These are phyloP conservation scores for Phtheirospermum japonicum DNA, from an alignment of 257 asterid genomes.

Conservation along the genomic window DNA sequence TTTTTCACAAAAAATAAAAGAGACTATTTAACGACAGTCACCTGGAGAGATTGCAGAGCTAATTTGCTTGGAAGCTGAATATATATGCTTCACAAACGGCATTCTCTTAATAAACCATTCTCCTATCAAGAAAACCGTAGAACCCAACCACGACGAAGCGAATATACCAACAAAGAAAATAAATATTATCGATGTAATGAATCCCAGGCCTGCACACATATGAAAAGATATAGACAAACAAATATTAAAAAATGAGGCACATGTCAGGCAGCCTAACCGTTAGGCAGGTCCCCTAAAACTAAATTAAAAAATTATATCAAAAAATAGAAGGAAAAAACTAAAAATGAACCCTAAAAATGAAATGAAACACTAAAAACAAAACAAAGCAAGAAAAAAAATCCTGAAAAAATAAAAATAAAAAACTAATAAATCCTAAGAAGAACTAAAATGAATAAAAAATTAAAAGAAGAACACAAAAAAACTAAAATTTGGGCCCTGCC, in stretches of 20 bases:
- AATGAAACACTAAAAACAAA: too few species aligned
- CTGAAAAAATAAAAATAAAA: too few species aligned
- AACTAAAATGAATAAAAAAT: too few species aligned
- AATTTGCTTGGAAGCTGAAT: constrained; percentile 88
- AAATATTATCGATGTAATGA: constrained; percentile 71
- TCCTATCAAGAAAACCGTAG: constrained; percentile 86
- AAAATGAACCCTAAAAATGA: too few species aligned
- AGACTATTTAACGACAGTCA: constrained; percentile 27
- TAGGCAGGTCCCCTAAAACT: too few species aligned
- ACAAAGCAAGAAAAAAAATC: too few species aligned
- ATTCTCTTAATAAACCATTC: constrained; percentile 88
- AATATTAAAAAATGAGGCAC: background rate
- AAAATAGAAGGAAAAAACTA: too few species aligned
- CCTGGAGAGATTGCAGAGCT: constrained; percentile 95
- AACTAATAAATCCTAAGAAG: too few species aligned
- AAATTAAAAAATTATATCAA: too few species aligned
- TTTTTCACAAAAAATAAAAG: background rate
- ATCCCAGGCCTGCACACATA: constrained; percentile 80
- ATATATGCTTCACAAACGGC: constrained; percentile 83
- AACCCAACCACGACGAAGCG: constrained; percentile 94
- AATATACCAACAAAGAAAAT: constrained; percentile 80
- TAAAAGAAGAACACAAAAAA: too few species aligned
- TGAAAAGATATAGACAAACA: constrained; percentile 27
- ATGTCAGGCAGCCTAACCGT: too few species aligned
- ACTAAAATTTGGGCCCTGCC: too few species aligned